Percentiles rank a stretch among this genome's conserved stretches.
Conservation (phyloP, 805 yeast species). For the Jamesozyma lodderae region DNA sequence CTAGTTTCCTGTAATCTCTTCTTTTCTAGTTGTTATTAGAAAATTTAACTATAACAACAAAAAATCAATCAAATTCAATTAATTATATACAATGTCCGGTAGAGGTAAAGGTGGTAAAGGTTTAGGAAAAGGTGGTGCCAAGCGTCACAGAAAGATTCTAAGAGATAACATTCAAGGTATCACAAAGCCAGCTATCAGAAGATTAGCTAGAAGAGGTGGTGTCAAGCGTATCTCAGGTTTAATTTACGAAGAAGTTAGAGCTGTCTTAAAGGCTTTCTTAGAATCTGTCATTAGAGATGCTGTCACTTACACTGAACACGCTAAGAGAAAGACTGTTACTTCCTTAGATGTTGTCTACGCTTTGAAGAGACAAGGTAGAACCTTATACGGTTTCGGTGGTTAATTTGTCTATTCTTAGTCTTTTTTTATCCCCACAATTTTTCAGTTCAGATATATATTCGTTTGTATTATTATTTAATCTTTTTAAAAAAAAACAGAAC, state of each 20-base stretch:
- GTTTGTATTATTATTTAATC: conserved; percentile 1
- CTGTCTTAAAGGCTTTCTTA: conserved; percentile 88
- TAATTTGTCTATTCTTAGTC: conserved; percentile 32
- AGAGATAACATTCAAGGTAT: conserved; percentile 99
- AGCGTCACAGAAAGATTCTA: conserved; percentile 98
- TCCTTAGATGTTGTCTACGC: conserved; percentile 98
- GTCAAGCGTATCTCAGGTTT: conserved; percentile 98
- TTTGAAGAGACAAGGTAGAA: conserved; percentile 99
- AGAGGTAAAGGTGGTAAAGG: conserved; percentile 99
- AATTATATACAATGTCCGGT: conserved; percentile 64
- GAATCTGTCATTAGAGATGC: conserved; percentile 98
- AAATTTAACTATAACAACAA: no score
- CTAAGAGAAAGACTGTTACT: conserved; percentile 99
- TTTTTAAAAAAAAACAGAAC: neutral
- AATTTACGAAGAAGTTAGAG: conserved; percentile 97
- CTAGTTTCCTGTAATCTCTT: no score
- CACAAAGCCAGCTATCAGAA: conserved; percentile 99
- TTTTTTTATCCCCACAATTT: neutral
- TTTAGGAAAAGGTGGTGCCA: conserved; percentile 99
- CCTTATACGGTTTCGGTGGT: conserved; percentile 99
- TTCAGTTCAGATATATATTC: conserved; percentile 1
- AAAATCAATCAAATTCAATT: conserved; percentile 8
- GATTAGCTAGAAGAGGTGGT: conserved; percentile 99
- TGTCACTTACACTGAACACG: conserved; percentile 99
- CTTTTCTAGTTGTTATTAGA: no score